Percentiles rank a stretch among this genome's conserved stretches.
Conservation (phyloP, 306 rosid genomes). For the Malus sylvestris region DNA sequence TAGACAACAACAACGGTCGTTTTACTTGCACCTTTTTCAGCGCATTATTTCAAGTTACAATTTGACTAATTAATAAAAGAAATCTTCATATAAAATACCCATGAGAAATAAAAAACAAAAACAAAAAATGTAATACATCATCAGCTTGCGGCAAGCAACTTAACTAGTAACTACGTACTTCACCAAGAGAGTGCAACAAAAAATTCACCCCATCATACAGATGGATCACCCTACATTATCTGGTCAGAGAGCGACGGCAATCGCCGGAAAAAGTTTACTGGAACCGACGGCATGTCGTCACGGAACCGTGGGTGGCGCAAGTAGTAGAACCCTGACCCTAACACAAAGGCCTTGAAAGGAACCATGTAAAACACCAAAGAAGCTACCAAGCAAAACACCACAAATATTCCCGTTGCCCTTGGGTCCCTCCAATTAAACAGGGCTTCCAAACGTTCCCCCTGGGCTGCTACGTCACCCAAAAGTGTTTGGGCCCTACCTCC, state of each 20-base stretch:
- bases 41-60: neutral
- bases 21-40: neutral
- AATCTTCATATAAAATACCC: neutral
- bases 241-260: slow-evolving; percentile 74
- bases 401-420: slow-evolving; percentile 75
- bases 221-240: slow-evolving; percentile 37
- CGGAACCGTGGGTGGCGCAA: slow-evolving; percentile 79
- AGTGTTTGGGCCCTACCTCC: slow-evolving; percentile 75
- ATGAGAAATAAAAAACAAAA: neutral
- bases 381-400: slow-evolving; percentile 50
- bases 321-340: slow-evolving; percentile 56
- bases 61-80: neutral
- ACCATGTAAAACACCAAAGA: slow-evolving; percentile 62
- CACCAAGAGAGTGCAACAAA: neutral
- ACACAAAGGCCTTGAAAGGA: slow-evolving; percentile 50
- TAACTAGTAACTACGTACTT: neutral
- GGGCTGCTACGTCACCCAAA: slow-evolving; percentile 82
- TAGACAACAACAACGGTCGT: neutral
- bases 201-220: neutral
- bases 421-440: slow-evolving; percentile 75
- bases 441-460: slow-evolving; percentile 84
- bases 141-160: neutral
- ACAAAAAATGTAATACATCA: neutral
- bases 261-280: slow-evolving; percentile 61
- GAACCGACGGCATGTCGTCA: slow-evolving; percentile 70